These are phyloP conservation scores for Mucor plumbeus DNA, from an alignment of 371 early-diverging fungal genomes.

Conservation along the genomic window DNA sequence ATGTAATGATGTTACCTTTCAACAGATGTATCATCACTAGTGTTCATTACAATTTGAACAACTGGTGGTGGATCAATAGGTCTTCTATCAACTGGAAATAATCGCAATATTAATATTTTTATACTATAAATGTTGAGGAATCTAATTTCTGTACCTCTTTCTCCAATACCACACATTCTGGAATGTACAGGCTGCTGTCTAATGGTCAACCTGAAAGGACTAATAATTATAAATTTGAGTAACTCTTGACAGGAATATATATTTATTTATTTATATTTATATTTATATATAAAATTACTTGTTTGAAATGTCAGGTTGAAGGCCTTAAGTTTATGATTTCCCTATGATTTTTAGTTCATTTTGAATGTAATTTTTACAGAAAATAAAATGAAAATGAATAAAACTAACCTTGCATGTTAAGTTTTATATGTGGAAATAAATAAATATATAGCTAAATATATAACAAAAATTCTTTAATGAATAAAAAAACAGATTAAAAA, in stretches of 20 bases:
- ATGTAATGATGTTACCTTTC: slow-evolving; percentile 1
- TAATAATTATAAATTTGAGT: slow-evolving; percentile 3
- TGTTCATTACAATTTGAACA: slow-evolving; percentile 39
- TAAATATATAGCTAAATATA: not conserved
- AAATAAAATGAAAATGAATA: not conserved
- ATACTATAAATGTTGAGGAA: not conserved
- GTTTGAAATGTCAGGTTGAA: slow-evolving; percentile 5
- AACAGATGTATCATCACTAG: slow-evolving; percentile 9
- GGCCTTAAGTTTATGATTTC: slow-evolving; percentile 1
- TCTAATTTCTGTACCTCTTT: slow-evolving; percentile 39
- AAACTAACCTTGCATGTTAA: slow-evolving; percentile 19
- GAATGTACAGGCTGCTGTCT: slow-evolving; percentile 59
- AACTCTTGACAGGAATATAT: not conserved
- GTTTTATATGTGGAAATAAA: not conserved
- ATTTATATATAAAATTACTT: too few relatives aligned
- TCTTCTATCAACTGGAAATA: slow-evolving; percentile 44
- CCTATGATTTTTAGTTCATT: slow-evolving; percentile 8
- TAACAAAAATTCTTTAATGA: not conserved
- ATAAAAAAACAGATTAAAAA: not conserved
- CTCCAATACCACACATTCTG: slow-evolving; percentile 56
- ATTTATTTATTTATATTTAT: too few relatives aligned
- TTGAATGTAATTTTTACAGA: slow-evolving; percentile 1
- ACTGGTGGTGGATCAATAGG: slow-evolving; percentile 57
- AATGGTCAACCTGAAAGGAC: slow-evolving; percentile 40
- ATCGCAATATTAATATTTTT: not conserved